A percentile compares a stretch with the other conserved stretches of the same genome.
phyloP scores from a whole-genome alignment of 2,329 filamentous ascomycete genomes.

The Aureobasidium sp. region DNA sequence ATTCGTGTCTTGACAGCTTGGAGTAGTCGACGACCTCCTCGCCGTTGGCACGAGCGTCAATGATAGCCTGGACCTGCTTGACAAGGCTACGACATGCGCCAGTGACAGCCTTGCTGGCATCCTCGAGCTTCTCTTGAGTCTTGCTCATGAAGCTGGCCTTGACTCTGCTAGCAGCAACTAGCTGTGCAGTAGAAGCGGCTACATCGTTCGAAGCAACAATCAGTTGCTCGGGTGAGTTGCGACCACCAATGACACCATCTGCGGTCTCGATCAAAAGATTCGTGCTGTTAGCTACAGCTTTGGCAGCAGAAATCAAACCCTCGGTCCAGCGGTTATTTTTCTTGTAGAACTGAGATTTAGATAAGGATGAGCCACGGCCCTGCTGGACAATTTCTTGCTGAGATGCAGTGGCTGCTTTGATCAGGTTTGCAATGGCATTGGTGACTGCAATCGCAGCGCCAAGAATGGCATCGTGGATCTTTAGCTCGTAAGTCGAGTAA shows the following conservation, averaged over 20 bases:
- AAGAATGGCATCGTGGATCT: conserved; percentile 90
- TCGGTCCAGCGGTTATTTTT: conserved; percentile 99
- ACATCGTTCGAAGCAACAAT: conserved; percentile 98
- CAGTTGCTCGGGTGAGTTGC: conserved; percentile 91
- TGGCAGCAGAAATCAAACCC: conserved; percentile 91
- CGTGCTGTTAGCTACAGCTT: conserved; percentile 87
- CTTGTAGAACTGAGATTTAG: conserved; percentile 86
- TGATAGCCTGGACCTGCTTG: conserved; percentile 88
- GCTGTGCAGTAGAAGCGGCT: conserved; percentile 88
- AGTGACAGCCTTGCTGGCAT: conserved; percentile 87
- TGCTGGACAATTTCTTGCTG: conserved; percentile 96
- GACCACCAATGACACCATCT: conserved; percentile 84
- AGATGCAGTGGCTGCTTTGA: conserved; percentile 86
- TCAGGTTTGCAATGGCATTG: conserved; percentile 84
- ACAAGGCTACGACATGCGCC: conserved; percentile 81
- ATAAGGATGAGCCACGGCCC: conserved; percentile 66
- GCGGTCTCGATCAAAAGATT: conserved; percentile 97
- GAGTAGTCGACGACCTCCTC: conserved; percentile 77
- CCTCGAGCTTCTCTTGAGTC: conserved; percentile 85
- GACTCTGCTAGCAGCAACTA: conserved; percentile 89
- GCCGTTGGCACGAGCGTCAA: conserved; percentile 76
- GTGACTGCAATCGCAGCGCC: conserved; percentile 91
- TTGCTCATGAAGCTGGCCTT: conserved; percentile 98
- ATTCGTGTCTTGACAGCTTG: conserved; percentile 85
- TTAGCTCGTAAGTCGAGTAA: conserved; percentile 92